Conservation (phyloP, 2,329 filamentous ascomycete species). For the Verticillium tricorpus region DNA sequence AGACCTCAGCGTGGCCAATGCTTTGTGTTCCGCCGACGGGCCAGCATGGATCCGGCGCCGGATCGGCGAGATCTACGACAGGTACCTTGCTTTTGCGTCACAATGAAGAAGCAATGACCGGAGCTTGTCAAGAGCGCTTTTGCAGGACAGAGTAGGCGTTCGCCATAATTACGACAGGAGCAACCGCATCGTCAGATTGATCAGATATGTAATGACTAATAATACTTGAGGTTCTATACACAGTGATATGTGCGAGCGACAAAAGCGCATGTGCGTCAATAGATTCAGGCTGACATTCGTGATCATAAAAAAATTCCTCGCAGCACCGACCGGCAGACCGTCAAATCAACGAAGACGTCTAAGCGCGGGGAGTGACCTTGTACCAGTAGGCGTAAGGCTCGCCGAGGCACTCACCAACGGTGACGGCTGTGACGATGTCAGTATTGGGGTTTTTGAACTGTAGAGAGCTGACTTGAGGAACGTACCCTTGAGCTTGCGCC, state of each 20-base stretch:
- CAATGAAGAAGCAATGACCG: no score
- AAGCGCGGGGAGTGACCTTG: constrained; percentile 5
- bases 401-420: constrained; percentile 53
- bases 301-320: background rate
- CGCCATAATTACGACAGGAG: background rate
- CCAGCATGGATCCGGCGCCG: background rate
- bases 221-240: background rate
- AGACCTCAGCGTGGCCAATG: background rate
- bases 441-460: constrained; percentile 29
- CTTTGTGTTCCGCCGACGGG: background rate
- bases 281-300: background rate
- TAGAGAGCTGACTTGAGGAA: constrained; percentile 32
- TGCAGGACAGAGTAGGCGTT: no score
- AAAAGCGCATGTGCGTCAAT: background rate
- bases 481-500: constrained; percentile 28
- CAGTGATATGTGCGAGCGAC: background rate
- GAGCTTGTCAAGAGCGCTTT: no score
- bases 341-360: background rate
- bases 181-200: background rate
- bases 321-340: background rate
- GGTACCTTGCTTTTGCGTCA: no score
- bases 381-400: constrained; percentile 51
- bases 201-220: background rate
- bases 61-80: background rate
- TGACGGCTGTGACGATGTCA: constrained; percentile 36